These are phyloP conservation scores for Phytophthora megakarya DNA, from an alignment of 352 stramenopile genomes.

Conservation along the genomic window DNA sequence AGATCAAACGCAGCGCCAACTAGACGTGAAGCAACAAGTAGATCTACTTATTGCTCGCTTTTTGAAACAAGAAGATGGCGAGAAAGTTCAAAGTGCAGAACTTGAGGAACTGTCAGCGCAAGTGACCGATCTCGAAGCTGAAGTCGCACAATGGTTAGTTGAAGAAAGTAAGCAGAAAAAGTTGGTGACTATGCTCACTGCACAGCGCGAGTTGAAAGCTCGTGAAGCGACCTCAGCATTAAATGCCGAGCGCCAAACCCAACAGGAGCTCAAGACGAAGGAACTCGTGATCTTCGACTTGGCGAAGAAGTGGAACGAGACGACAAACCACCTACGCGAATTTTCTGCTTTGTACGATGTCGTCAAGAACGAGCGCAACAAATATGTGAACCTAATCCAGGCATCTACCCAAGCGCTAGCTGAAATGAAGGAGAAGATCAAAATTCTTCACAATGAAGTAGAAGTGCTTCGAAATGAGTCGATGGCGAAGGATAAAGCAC, in stretches of 20 bases:
- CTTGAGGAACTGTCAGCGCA: conserved; percentile 67
- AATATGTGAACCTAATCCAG: conserved; percentile 96
- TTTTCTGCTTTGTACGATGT: conserved; percentile 95
- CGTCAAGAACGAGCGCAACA: conserved; percentile 96
- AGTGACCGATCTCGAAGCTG: conserved; percentile 76
- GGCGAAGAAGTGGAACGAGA: conserved; percentile 95
- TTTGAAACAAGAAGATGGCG: conserved; percentile 83
- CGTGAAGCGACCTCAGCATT: conserved; percentile 79
- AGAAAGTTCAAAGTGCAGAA: conserved; percentile 70
- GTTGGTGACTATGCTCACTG: conserved; percentile 85
- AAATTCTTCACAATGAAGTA: conserved; percentile 95
- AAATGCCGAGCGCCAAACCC: conserved; percentile 81
- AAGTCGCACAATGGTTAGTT: conserved; percentile 86
- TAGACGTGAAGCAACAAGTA: conserved; percentile 91
- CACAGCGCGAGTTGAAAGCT: conserved; percentile 91
- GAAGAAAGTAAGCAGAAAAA: conserved; percentile 92
- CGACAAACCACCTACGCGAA: conserved; percentile 91
- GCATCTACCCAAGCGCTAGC: conserved; percentile 89
- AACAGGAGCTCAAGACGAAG: conserved; percentile 93
- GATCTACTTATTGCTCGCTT: conserved; percentile 91
- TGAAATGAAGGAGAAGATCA: conserved; percentile 97
- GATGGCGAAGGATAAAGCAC: conserved; percentile 91
- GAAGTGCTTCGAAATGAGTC: conserved; percentile 94
- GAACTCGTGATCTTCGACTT: conserved; percentile 93
- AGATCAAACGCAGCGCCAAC: conserved; percentile 60